These are phyloP conservation scores for Lactarius sp. DNA, from an alignment of 768 basidiomycete species.

Conservation along the genomic window DNA sequence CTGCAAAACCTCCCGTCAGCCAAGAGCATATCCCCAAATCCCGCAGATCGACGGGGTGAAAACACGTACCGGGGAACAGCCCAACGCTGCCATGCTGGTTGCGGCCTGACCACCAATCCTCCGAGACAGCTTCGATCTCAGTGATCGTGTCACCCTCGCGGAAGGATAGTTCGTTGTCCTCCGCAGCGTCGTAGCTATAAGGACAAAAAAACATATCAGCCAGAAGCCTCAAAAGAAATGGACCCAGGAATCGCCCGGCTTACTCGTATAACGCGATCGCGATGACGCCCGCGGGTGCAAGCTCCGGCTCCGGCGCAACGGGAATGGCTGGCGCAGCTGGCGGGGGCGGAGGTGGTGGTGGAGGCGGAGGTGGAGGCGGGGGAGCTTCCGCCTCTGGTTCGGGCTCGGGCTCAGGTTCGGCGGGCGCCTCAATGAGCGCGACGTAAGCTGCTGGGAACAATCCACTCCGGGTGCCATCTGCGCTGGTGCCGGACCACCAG, in stretches of 20 bases:
- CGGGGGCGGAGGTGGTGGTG: constrained; percentile 35
- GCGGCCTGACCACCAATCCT: constrained; percentile 88
- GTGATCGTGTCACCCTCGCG: constrained; percentile 74
- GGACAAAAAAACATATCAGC: constrained; percentile 16
- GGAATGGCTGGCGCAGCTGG: constrained; percentile 43
- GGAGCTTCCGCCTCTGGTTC: constrained; percentile 47
- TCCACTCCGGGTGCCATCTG: constrained; percentile 61
- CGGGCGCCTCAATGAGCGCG: constrained; percentile 54
- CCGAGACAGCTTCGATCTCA: constrained; percentile 73
- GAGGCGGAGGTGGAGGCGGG: constrained; percentile 53
- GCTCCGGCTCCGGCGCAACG: constrained; percentile 42
- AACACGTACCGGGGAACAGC: constrained; percentile 66
- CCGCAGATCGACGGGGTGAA: not conserved
- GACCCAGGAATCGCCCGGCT: constrained; percentile 29
- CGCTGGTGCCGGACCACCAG: constrained; percentile 85
- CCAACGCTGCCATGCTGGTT: constrained; percentile 52
- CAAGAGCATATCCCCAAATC: not conserved
- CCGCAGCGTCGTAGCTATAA: constrained; percentile 77
- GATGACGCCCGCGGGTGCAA: constrained; percentile 47
- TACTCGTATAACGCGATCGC: constrained; percentile 72
- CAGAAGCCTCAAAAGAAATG: not conserved
- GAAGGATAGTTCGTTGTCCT: constrained; percentile 90
- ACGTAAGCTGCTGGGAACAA: constrained; percentile 93
- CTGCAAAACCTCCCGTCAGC: not conserved
- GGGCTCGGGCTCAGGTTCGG: constrained; percentile 38